Evolutionary conservation across 2,329 filamentous ascomycete species (phyloP).

Genomic region (Pseudocercospora musae): DNA sequence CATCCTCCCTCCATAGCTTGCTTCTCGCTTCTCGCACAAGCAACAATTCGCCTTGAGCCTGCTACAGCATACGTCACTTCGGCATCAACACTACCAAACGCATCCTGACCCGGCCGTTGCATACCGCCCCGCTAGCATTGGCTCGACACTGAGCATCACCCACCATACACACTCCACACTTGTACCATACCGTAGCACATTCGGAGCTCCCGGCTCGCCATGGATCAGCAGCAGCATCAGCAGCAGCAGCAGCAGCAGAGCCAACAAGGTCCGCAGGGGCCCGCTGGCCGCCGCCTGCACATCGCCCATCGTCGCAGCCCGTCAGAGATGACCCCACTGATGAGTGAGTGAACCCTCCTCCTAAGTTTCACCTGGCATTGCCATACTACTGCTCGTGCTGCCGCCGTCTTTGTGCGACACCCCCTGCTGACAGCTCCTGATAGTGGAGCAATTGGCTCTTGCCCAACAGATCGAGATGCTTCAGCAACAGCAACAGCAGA

Average conservation of each 20-base stretch:
- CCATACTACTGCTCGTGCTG: background rate
- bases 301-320: constrained; percentile 96
- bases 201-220: constrained; percentile 22
- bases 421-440: constrained; percentile 32
- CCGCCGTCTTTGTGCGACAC: background rate
- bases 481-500: constrained; percentile 97
- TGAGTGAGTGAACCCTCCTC: constrained; percentile 70
- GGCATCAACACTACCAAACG: constrained; percentile 14
- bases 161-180: background rate
- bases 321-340: constrained; percentile 92
- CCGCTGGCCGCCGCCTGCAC: constrained; percentile 84
- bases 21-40: constrained; percentile 12
- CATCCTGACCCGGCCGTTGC: constrained; percentile 9
- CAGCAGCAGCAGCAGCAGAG: constrained; percentile 51
- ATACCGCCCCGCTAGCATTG: constrained; percentile 4
- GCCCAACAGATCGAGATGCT: constrained; percentile 97
- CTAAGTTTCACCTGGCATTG: background rate
- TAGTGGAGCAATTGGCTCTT: constrained; percentile 96
- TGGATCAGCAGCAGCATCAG: constrained; percentile 53
- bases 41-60: constrained; percentile 14
- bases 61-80: constrained; percentile 28
- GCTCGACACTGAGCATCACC: constrained; percentile 3
- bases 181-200: background rate
- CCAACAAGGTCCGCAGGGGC: constrained; percentile 56
- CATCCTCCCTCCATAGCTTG: constrained; percentile 10